Evolutionary conservation across 305 asterid genomes (phyloP), one percentile per base, ranked within the genome.

Genomic region (Ilex paraguariensis): DNA sequence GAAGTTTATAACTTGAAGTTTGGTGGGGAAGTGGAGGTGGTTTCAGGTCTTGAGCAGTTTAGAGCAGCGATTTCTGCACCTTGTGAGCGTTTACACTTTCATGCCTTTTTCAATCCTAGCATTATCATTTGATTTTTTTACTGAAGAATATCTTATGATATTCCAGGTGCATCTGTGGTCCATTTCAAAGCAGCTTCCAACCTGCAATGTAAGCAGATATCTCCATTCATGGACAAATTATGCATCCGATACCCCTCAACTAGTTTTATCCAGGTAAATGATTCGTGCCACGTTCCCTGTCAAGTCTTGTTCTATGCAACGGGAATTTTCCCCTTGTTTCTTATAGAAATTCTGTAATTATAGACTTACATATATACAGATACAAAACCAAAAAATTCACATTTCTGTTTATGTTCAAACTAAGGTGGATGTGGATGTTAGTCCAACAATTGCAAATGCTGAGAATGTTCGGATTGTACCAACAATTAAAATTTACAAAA

Each of bases 401-500:
- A 11, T 49, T 15, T 59, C 46, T 56, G 9, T 61, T 66, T 54
- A 13, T 54, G 33, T 64, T 30, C 40, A 62, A 67, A 62, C 69
- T 65, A 70, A 92, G 98, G 98, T 92, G 69, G 88, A 92, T 73
- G 69, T 84, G 14, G 94, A 79, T 65, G 88, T 80, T 65, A 75
- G 76, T 73, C 82, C 82, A 0, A 77, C 65, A 42, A 78, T 89
- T 60, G 90, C 79, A 11, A 66, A 58, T 10, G 86, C 90, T 0
- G 97, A 92, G 70, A 85, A 81, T 44, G 82, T 92, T 49, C 79
- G 81, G 64, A 67, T 77, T 56, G 86, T 76, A 12, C 98, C 98
- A 3, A 87, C 98, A 15, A 65, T 92, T 81, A 92, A 90, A 82
- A 90, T 92, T 60, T 90, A 93, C 82, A 77, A 65, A 67, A 82